Percentiles rank a stretch among this genome's conserved stretches.
These are phyloP conservation scores for Harrya chromipes DNA, from an alignment of 768 basidiomycete genomes.

Conservation along the genomic window DNA sequence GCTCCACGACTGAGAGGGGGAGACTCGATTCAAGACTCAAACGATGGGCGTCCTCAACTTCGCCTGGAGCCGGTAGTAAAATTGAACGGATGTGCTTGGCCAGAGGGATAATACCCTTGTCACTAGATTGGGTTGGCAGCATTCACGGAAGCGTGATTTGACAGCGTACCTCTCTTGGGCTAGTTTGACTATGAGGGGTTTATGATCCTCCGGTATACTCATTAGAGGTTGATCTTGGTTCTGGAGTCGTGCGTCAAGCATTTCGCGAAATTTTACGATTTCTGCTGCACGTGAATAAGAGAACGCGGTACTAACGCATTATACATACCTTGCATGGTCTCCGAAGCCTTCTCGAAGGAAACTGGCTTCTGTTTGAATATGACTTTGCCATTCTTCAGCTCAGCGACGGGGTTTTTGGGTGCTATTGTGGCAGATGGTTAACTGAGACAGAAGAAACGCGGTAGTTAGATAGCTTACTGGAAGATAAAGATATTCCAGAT, in stretches of 20 bases:
- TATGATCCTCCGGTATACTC: conserved; percentile 64
- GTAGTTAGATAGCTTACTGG: conserved; percentile 15
- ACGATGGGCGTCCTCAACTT: conserved; percentile 40
- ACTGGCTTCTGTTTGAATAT: conserved; percentile 71
- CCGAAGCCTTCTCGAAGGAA: conserved; percentile 74
- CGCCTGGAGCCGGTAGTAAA: conserved; percentile 63
- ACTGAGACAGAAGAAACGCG: not conserved
- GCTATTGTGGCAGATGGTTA: conserved; percentile 27
- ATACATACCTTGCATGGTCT: conserved; percentile 72
- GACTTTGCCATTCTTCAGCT: conserved; percentile 76
- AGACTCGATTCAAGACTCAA: conserved; percentile 39
- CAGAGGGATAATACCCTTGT: conserved; percentile 62
- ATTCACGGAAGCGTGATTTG: not conserved
- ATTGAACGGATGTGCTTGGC: conserved; percentile 68
- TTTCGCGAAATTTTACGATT: conserved; percentile 72
- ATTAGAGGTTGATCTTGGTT: conserved; percentile 48
- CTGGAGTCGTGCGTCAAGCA: conserved; percentile 56
- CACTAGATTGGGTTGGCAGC: conserved; percentile 43
- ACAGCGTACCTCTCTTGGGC: conserved; percentile 75
- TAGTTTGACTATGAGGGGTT: conserved; percentile 75
- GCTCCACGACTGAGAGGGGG: conserved; percentile 51
- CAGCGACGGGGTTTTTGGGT: conserved; percentile 46
- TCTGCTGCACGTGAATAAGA: conserved; percentile 39
- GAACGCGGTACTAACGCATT: not conserved
- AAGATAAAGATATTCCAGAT: conserved; percentile 6